Base-by-base conservation (phyloP, 2,329 filamentous ascomycete genomes). In the Pestalotiopsis sp. region DNA sequence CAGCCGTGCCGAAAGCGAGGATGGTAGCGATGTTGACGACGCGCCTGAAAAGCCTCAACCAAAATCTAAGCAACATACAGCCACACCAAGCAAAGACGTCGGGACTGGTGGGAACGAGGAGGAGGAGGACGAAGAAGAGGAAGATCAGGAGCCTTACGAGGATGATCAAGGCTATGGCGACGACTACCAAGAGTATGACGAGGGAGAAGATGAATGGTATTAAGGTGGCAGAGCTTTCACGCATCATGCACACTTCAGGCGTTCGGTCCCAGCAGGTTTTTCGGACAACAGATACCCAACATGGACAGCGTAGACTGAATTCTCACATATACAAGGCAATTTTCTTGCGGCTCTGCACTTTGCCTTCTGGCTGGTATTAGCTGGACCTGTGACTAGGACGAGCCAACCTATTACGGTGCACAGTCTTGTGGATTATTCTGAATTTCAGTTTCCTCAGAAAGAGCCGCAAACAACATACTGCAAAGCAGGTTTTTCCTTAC, bases 1-100 rank as follows among this genome's bases (percentile, higher is more conserved):
- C 58, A 82, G 80, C 68, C 76, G 76, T 5, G 77, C 78, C 2
- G 76, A 75, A 7, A 81, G 80, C 69, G 76, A 77, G 31, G 71
- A 73, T 14, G 77, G 73, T 25, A 74, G 82, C 77, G 59, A 83
- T 25, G 69, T 52, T 41, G 65, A 56, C 45, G 49, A 66, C 23
- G 41, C 41, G 6, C 38, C 6, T 4, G 20, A 31, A 49, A 23
- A 6, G 45, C 9, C 38, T 17, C 38, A 45, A n/a, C 12, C 20
- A 14, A 67, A 67, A 31, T 9, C 52, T 11, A 59, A 67, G 31
- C 65, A 67, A 38, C 52, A 39, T 14, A 14, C 11, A 27, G 52
- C 27, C 31, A 14, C 41, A 12, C 27, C 31, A 20, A 23, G n/a
- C 23, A 60, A 67, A 56, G 52, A 41, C 13, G 36, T 17, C 17